These are phyloP conservation scores for Rhodotorula paludigena DNA, from an alignment of 768 basidiomycete species.

Conservation along the genomic window DNA sequence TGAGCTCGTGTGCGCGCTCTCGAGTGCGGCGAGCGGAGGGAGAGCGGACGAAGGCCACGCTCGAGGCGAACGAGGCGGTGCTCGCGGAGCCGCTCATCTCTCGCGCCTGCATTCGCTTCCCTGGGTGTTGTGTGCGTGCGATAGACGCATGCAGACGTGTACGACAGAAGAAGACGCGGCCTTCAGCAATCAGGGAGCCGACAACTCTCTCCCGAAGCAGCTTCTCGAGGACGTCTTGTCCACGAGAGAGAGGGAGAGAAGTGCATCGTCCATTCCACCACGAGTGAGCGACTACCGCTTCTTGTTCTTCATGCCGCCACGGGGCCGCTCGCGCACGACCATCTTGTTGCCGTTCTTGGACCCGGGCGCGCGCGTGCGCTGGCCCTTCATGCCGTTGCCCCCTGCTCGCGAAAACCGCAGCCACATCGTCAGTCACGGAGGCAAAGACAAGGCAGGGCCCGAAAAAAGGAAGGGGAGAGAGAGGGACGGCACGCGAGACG, in stretches of 20 bases:
- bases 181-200: too few species aligned
- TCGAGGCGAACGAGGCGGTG: not conserved
- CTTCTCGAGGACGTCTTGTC: too few species aligned
- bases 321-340: constrained; percentile 52
- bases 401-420: too few species aligned
- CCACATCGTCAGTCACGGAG: too few species aligned
- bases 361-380: constrained; percentile 73
- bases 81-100: not conserved
- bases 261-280: too few species aligned
- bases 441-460: too few species aligned
- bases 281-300: too few species aligned
- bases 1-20: not conserved
- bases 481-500: constrained; percentile 46
- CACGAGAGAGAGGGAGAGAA: too few species aligned
- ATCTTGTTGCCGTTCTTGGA: constrained; percentile 69
- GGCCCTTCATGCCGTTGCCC: constrained; percentile 65
- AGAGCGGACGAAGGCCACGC: not conserved
- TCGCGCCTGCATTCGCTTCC: not conserved
- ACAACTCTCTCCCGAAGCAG: too few species aligned
- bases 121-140: too few species aligned
- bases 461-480: not conserved
- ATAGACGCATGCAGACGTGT: too few species aligned
- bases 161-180: too few species aligned
- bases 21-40: not conserved
- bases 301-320: constrained; percentile 17